Base-by-base conservation (phyloP, 2,329 filamentous ascomycete species). In the Colletotrichum euphorbiae region DNA sequence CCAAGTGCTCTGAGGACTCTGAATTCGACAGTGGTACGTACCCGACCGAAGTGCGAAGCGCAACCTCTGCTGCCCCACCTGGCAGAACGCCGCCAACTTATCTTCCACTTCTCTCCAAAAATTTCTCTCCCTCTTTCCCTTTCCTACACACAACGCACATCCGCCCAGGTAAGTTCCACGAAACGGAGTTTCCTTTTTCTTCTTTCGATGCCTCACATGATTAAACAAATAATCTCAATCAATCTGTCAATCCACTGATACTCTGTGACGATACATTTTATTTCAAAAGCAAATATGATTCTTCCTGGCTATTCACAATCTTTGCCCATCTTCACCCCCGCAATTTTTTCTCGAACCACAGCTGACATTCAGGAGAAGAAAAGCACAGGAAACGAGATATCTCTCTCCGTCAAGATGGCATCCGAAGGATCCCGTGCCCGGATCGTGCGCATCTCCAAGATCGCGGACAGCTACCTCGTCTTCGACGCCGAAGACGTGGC, bases 401-500 rank as follows among this genome's bases (percentile, higher is more conserved):
- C 9, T 19, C 15, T 24, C 6, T 28, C 28, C 7, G 7, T 28
- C n/a, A 54, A 8, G 45, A 63, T 70, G 65, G 40, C 60, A 43
- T 15, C 17, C 5, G 33, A 89, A 73, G 43, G 9, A 28, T 24
- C 42, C 8, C 21, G 15, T 13, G 31, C 21, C 19, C 88, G 28
- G 28, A 28, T 88, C 11, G 87, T 97, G 71, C 90, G 93, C 69
- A 96, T 98, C 75, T 95, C 93, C 72, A 85, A 88, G 76, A 89
- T 97, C 69, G 90, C 90, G 52, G 90, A 90, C 73, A 91, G 92
- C 72, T 98, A 95, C 82, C 88, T 98, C 69, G 84, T 99, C 73
- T 98, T 98, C 83, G 93, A 97, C 77, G 88, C 93, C 74, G 88
- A 94, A 76, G 89, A 90, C 71, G 91, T 94, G 69, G 90, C 91